A percentile compares a stretch with the other conserved stretches of the same genome.
Conservation (phyloP, 2,329 filamentous ascomycete species). For the Pyrenophora graminea region DNA sequence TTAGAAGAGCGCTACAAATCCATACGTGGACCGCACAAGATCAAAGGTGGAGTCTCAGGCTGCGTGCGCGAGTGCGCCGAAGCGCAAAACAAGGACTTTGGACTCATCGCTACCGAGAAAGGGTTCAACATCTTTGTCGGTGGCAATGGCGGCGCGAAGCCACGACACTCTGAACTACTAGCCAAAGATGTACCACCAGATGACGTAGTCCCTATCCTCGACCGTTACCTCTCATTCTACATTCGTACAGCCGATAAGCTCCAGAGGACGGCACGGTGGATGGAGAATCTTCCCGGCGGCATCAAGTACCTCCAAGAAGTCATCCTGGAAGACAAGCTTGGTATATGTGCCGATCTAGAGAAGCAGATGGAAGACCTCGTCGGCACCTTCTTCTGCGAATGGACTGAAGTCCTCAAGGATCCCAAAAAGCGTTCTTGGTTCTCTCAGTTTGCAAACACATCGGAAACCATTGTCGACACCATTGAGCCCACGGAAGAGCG, state of each 20-base stretch:
- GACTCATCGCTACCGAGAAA: slow-evolving; percentile 88
- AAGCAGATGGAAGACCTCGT: slow-evolving; percentile 86
- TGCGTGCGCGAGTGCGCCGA: slow-evolving; percentile 94
- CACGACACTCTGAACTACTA: slow-evolving; percentile 78
- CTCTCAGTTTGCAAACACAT: slow-evolving; percentile 81
- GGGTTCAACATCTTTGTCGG: slow-evolving; percentile 92
- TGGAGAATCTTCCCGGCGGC: slow-evolving; percentile 81
- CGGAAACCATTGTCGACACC: slow-evolving; percentile 65
- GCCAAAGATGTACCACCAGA: slow-evolving; percentile 84
- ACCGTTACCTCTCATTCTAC: slow-evolving; percentile 91
- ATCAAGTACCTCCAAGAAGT: slow-evolving; percentile 83
- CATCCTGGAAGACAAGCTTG: slow-evolving; percentile 81
- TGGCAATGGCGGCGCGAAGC: slow-evolving; percentile 87
- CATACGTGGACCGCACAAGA: slow-evolving; percentile 84
- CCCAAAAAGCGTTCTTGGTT: slow-evolving; percentile 72
- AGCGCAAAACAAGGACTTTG: slow-evolving; percentile 92
- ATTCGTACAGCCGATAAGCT: slow-evolving; percentile 90
- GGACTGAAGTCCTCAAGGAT: slow-evolving; percentile 78
- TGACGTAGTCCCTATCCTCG: slow-evolving; percentile 80
- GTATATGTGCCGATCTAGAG: slow-evolving; percentile 82
- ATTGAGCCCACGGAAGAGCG: slow-evolving; percentile 75
- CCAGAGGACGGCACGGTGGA: slow-evolving; percentile 85
- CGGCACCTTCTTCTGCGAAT: slow-evolving; percentile 85
- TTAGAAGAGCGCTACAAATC: slow-evolving; percentile 91
- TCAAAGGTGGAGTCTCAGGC: slow-evolving; percentile 87